Evolutionary conservation across 768 basidiomycete species (phyloP).

Genomic region (Flagelloscypha sp.): DNA sequence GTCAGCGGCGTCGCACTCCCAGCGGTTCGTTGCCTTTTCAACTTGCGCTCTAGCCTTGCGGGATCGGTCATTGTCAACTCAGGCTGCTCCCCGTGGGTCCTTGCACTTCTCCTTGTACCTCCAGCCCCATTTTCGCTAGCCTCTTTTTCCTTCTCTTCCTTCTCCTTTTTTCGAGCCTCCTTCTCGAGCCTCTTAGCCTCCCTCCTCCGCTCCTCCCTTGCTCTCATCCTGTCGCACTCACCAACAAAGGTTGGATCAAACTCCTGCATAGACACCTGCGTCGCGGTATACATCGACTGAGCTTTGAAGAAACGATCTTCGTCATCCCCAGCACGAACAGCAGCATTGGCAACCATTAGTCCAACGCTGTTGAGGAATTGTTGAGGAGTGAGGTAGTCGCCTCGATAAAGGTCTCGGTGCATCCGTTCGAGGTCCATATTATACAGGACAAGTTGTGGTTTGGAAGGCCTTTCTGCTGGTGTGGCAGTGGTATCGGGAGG

Average conservation of each 20-base stretch:
- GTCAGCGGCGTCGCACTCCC: conserved; percentile 43
- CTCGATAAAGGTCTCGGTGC: conserved; percentile 76
- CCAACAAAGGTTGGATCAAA: conserved; percentile 70
- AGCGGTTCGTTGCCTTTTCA: conserved; percentile 64
- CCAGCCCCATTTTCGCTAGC: conserved; percentile 27
- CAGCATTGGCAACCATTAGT: conserved; percentile 73
- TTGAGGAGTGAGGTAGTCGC: conserved; percentile 78
- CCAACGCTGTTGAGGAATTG: conserved; percentile 80
- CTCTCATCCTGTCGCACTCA: conserved; percentile 88
- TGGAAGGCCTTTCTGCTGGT: conserved; percentile 27
- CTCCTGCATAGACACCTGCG: conserved; percentile 50
- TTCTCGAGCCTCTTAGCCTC: conserved; percentile 49
- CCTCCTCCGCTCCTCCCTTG: conserved; percentile 58
- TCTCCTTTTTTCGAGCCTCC: conserved; percentile 48
- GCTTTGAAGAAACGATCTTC: conserved; percentile 72
- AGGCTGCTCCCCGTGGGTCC: conserved; percentile 63
- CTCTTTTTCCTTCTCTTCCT: conserved; percentile 42
- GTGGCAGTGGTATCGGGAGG: conserved; percentile 21
- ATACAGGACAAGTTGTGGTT: conserved; percentile 46
- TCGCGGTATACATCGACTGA: conserved; percentile 81
- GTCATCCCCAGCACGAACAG: conserved; percentile 51
- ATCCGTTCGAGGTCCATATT: conserved; percentile 92
- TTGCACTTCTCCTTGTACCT: conserved; percentile 61
- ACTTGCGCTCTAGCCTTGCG: conserved; percentile 59
- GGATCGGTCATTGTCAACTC: conserved; percentile 73